Evolutionary conservation across 306 rosid species (phyloP), one percentile per base, ranked within the genome.

Genomic region (Quillaja saponaria): DNA sequence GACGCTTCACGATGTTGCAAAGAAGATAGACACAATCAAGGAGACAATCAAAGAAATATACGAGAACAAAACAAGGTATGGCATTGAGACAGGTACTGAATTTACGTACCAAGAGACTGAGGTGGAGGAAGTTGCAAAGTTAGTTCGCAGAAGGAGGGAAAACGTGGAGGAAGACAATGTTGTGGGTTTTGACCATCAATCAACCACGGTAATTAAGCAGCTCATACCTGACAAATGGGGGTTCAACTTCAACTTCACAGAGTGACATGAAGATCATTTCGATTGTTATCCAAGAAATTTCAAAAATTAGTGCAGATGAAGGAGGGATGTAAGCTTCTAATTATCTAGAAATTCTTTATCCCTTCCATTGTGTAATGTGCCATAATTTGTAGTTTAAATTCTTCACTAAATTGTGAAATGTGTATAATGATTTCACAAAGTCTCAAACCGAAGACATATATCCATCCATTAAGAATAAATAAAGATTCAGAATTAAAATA

Each of bases 131-230:
- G 31, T 4, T 25, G 4, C 2, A 1, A 25, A 25, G 31, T 25
- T 25, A 0, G 42, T 58, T 9, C 49, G 21, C 6, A 21, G 5
- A 0, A 16, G 51, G 0, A 68, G 73, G 20, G 57, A 19, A 14
- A 49, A 57, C 3, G 66, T 68, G 34, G 73, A 68, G 51, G 69
- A 71, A 71, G 69, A 71, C 17, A 41, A 61, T 0, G 60, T 55
- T 0, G 58, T 45, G 0, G 57, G 75, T 13, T 53, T 71, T 3
- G 41, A 17, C 1, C 1, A 49, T 8, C 38, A 63, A 6, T 8
- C 34, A 0, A 1, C 8, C 0, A 0, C 0, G 13, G 25, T 71
- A 0, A 33, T 31, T 1, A 1, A 49, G 6, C 14, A 55, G 9
- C 55, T 71, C 5, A 4, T n/a, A n/a, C n/a, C 0, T 6, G 40